phyloP scores from a whole-genome alignment of 1,284 basidiomycete species.

The Spongispora temasekensis region DNA sequence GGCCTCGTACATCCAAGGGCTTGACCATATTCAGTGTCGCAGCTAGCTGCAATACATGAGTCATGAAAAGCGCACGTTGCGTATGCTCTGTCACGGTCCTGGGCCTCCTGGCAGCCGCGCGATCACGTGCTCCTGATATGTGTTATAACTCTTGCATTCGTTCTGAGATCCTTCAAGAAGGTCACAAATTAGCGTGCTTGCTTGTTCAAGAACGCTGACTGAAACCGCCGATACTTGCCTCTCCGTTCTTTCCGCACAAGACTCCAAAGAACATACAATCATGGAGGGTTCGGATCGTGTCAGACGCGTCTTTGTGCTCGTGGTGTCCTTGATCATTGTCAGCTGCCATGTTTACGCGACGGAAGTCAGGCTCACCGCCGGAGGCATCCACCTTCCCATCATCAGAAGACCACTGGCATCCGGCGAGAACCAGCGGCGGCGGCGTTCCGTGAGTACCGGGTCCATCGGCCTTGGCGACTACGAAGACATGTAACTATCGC shows the following conservation, averaged over 20 bases:
- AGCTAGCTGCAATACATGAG: constrained; percentile 2
- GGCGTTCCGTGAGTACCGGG: constrained; percentile 20
- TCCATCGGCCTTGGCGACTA: constrained; percentile 41
- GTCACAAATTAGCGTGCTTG: too few species aligned
- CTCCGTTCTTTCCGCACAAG: background rate
- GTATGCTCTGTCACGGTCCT: too few species aligned
- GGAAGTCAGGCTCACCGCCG: constrained; percentile 5
- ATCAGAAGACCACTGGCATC: constrained; percentile 3
- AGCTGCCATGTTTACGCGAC: constrained; percentile 1
- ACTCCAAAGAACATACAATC: background rate
- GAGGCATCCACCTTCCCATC: constrained; percentile 31
- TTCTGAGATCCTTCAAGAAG: too few species aligned
- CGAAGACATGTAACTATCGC: constrained; percentile 46
- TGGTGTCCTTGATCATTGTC: constrained; percentile 7
- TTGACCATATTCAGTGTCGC: constrained; percentile 6
- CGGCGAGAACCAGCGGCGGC: too few species aligned
- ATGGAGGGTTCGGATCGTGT: constrained; percentile 13
- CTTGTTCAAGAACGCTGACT: too few species aligned
- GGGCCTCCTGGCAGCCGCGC: too few species aligned
- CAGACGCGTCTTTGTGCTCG: constrained; percentile 6
- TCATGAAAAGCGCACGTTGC: background rate
- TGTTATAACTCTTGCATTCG: background rate
- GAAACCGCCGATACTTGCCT: too few species aligned
- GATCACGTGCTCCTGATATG: background rate
- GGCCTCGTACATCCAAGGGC: constrained; percentile 12